Conservation (phyloP, 1,284 basidiomycete species). For the Porogramme epimiltina region DNA sequence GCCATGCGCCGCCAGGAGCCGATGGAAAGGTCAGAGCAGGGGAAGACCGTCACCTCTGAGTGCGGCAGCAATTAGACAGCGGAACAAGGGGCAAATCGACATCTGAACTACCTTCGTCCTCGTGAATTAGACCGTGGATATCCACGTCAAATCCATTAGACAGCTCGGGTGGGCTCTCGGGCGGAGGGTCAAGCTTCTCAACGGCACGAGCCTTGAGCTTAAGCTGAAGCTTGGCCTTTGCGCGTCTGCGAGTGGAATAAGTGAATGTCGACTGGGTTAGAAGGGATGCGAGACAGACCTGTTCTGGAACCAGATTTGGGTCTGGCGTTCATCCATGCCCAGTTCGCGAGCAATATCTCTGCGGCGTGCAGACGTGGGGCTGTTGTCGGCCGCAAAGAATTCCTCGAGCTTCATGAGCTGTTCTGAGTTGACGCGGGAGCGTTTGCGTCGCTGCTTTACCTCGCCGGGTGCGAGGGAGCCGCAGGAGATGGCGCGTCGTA, state of each 20-base stretch:
- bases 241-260: constrained; percentile 54
- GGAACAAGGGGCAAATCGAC: neutral
- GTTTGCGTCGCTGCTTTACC: constrained; percentile 66
- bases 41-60: constrained; percentile 71
- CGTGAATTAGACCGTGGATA: constrained; percentile 66
- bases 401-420: constrained; percentile 74
- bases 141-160: constrained; percentile 57
- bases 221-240: constrained; percentile 75
- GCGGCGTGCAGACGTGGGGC: constrained; percentile 68
- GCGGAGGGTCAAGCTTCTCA: constrained; percentile 37
- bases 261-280: constrained; percentile 1
- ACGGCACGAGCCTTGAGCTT: constrained; percentile 47
- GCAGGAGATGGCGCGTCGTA: constrained; percentile 23
- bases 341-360: constrained; percentile 73
- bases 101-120: constrained; percentile 53
- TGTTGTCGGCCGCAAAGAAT: constrained; percentile 67
- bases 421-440: constrained; percentile 75
- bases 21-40: constrained; percentile 71
- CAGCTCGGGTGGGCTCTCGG: constrained; percentile 54
- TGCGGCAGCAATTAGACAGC: constrained; percentile 8
- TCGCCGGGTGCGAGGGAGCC: constrained; percentile 8
- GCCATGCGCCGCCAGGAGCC: constrained; percentile 78
- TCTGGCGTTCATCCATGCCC: constrained; percentile 85
- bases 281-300: constrained; percentile 45
- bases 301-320: constrained; percentile 88